These are phyloP conservation scores for Fusarium sp. DNA, from an alignment of 2,329 filamentous ascomycete species.

Conservation along the genomic window DNA sequence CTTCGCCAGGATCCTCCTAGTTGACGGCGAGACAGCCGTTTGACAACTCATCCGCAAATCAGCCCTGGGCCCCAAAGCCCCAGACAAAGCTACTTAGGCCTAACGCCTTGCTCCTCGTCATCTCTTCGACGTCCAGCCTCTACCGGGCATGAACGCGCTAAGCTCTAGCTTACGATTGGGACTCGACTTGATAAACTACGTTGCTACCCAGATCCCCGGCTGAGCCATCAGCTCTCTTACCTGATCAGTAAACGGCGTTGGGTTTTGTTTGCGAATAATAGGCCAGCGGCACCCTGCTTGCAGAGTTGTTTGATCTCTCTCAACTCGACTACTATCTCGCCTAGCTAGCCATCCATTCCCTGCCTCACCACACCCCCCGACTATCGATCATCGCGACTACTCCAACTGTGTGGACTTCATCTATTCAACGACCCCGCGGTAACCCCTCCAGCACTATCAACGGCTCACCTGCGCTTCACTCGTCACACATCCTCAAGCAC, in stretches of 20 bases:
- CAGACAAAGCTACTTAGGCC: conserved; percentile 48
- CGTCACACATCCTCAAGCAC: conserved; percentile 15
- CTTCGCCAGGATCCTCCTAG: conserved; percentile 58
- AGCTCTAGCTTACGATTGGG: conserved; percentile 49
- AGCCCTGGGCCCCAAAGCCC: conserved; percentile 50
- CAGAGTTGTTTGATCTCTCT: conserved; percentile 41
- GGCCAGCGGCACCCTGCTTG: conserved; percentile 48
- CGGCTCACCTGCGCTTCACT: conserved; percentile 17
- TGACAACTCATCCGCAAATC: conserved; percentile 54
- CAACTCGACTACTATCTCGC: conserved; percentile 45
- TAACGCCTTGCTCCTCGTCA: conserved; percentile 50
- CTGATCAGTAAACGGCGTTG: conserved; percentile 47
- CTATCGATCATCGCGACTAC: conserved; percentile 46
- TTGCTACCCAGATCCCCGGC: conserved; percentile 48
- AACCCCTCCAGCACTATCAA: conserved; percentile 44
- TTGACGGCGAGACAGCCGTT: conserved; percentile 54
- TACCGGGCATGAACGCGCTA: conserved; percentile 50
- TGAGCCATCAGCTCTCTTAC: conserved; percentile 50
- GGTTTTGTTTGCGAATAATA: conserved; percentile 49
- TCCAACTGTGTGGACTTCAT: conserved; percentile 43
- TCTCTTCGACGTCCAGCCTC: conserved; percentile 47
- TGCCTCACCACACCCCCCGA: conserved; percentile 45
- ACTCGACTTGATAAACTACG: conserved; percentile 50
- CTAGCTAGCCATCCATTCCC: conserved; percentile 47
- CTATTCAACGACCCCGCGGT: conserved; percentile 46